Conservation (phyloP, 73 alveolate species). For the Symbiodinium pilosum region DNA sequence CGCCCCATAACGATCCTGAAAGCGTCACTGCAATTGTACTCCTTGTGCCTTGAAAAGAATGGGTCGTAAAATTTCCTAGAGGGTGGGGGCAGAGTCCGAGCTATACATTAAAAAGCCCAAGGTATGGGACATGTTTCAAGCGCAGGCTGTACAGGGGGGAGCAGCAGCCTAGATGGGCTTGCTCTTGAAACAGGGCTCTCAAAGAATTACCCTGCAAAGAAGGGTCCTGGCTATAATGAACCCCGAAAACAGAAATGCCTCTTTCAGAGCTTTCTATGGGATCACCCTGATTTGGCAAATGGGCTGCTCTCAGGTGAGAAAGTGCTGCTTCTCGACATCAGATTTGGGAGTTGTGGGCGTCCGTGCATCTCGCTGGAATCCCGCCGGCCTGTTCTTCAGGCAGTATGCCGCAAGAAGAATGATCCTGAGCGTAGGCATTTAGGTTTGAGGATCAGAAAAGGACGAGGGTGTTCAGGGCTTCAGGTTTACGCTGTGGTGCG, state of each 20-base stretch:
- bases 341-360: not conserved
- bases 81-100: too few species aligned
- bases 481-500: too few species aligned
- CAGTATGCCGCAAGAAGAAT: not conserved
- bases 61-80: not conserved
- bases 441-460: too few species aligned
- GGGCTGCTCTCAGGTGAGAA: not conserved
- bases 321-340: slow-evolving; percentile 6
- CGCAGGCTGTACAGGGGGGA: not conserved
- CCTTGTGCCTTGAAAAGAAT: not conserved
- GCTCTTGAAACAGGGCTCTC: not conserved
- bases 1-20: not conserved
- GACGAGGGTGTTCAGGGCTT: too few species aligned
- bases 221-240: not conserved
- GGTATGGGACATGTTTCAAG: not conserved
- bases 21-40: not conserved
- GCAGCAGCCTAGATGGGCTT: not conserved
- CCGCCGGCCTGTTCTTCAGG: not conserved
- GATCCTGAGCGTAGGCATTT: too few species aligned
- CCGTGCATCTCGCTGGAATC: not conserved
- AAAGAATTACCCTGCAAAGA: not conserved
- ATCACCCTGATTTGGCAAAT: too few species aligned
- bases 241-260: not conserved
- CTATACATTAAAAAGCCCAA: not conserved
- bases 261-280: not conserved